phyloP scores from a whole-genome alignment of 805 yeast species.

The Candida taoyuanica region DNA sequence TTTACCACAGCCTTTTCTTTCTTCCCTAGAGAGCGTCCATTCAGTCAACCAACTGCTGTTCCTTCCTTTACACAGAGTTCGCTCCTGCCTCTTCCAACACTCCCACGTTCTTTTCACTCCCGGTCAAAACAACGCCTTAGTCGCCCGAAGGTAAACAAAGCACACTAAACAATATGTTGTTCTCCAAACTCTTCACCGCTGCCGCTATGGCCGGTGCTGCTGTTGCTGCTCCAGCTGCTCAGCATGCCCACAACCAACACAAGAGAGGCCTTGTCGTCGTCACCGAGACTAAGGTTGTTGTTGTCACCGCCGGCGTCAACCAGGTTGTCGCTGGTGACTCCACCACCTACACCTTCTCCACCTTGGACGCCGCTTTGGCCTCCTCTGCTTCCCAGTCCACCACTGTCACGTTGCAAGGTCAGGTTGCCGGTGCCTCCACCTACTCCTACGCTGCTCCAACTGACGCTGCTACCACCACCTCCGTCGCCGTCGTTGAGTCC shows the following conservation, averaged over 20 bases:
- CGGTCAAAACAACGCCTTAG: too few relatives aligned
- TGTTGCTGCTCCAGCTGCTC: constrained; percentile 49
- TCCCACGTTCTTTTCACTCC: constrained; percentile 10
- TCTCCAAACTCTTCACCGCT: constrained; percentile 38
- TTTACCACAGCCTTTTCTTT: not conserved
- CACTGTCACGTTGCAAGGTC: constrained; percentile 26
- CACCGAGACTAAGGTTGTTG: constrained; percentile 43
- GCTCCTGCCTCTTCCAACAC: constrained; percentile 7
- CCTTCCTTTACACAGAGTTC: constrained; percentile 30
- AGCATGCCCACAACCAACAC: constrained; percentile 56
- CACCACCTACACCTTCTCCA: constrained; percentile 25
- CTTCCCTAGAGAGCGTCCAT: constrained; percentile 7
- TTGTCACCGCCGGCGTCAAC: constrained; percentile 41
- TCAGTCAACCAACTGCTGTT: constrained; percentile 26
- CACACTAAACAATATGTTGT: constrained; percentile 37
- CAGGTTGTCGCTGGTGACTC: constrained; percentile 31
- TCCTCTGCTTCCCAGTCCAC: constrained; percentile 25
- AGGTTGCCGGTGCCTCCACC: constrained; percentile 29
- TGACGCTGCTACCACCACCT: constrained; percentile 22
- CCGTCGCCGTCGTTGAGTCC: constrained; percentile 7
- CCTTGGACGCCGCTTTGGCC: constrained; percentile 27
- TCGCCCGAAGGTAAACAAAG: too few relatives aligned
- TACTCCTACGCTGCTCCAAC: constrained; percentile 25
- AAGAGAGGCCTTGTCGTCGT: constrained; percentile 52
- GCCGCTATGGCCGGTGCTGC: constrained; percentile 39